These are phyloP conservation scores for Monilinia aucupariae DNA, from an alignment of 2,329 filamentous ascomycete species.

Conservation along the genomic window DNA sequence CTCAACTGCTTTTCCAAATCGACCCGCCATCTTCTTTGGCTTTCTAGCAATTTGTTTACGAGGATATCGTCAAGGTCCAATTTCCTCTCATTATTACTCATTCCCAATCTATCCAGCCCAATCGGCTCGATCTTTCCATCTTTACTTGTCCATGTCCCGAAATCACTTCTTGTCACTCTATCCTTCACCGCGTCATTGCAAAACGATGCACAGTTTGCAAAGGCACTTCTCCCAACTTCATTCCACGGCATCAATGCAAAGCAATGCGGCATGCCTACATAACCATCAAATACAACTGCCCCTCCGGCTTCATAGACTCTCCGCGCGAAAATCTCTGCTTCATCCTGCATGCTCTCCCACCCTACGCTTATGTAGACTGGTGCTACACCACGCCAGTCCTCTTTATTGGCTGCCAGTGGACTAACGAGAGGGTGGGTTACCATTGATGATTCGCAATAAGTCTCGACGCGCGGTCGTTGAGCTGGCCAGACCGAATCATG, in stretches of 20 bases:
- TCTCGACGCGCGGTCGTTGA: conserved; percentile 45
- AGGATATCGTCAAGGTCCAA: conserved; percentile 6
- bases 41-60: conserved; percentile 1
- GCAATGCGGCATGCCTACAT: conserved; percentile 75
- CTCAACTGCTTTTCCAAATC: conserved; percentile 6
- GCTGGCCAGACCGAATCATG: conserved; percentile 55
- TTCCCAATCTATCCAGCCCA: conserved; percentile 5
- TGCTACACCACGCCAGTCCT: conserved; percentile 55
- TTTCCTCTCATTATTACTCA: conserved; percentile 2
- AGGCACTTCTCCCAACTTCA: conserved; percentile 9
- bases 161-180: not conserved
- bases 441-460: conserved; percentile 52
- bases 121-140: not conserved
- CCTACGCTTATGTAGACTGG: conserved; percentile 66
- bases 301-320: conserved; percentile 54
- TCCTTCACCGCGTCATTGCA: not conserved
- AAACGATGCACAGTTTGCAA: conserved; percentile 6
- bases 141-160: conserved; percentile 6
- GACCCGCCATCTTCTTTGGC: conserved; percentile 8
- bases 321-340: conserved; percentile 55
- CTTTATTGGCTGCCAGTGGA: conserved; percentile 45
- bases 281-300: conserved; percentile 62
- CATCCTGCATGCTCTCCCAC: conserved; percentile 67
- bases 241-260: conserved; percentile 50
- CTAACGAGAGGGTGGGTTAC: conserved; percentile 63